Conservation (phyloP, 2,329 filamentous ascomycete genomes). For the Sporothrix globosa region DNA sequence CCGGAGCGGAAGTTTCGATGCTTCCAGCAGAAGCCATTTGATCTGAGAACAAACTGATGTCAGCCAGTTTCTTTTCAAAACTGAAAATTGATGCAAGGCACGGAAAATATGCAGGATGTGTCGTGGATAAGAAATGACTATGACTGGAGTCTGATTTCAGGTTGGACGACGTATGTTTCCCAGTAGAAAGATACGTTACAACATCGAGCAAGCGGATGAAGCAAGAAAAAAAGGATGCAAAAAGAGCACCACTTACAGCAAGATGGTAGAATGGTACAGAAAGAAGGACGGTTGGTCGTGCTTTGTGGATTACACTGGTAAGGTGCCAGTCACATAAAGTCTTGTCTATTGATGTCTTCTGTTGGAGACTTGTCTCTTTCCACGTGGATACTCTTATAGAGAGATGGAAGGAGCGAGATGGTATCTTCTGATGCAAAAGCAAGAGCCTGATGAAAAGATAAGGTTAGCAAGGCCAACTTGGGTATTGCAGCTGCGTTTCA, state of each 20-base stretch:
- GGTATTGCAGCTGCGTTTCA: too few relatives aligned
- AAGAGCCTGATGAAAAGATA: background rate
- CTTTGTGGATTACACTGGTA: background rate
- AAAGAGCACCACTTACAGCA: background rate
- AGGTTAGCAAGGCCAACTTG: background rate
- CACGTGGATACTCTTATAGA: background rate
- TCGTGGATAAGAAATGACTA: background rate
- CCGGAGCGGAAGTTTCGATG: constrained; percentile 35
- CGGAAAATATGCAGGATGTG: background rate
- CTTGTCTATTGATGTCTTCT: background rate
- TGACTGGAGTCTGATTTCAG: background rate
- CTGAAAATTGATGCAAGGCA: too few relatives aligned
- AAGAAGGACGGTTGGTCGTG: background rate
- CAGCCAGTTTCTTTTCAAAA: background rate
- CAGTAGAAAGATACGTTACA: background rate
- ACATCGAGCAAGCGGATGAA: background rate
- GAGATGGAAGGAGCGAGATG: background rate
- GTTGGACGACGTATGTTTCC: background rate
- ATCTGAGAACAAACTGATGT: background rate
- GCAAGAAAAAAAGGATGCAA: background rate
- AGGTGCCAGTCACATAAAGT: background rate
- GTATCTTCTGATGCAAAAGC: background rate
- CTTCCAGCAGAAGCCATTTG: constrained; percentile 46
- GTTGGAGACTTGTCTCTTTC: too few relatives aligned
- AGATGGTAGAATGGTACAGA: background rate